These are phyloP conservation scores for Thielaviopsis populi DNA, from an alignment of 2,329 filamentous ascomycete species.

Conservation along the genomic window DNA sequence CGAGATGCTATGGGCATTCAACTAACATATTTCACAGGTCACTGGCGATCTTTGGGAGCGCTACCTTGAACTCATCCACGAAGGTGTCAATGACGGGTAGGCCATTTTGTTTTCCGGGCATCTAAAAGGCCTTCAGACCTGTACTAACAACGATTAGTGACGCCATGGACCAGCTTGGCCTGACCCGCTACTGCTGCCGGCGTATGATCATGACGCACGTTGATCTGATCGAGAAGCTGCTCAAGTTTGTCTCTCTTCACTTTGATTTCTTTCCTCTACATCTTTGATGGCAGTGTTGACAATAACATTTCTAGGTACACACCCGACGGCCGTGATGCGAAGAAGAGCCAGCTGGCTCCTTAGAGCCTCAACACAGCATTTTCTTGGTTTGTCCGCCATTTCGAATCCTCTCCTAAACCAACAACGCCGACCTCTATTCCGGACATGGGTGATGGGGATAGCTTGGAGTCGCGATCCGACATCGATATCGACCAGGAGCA, in stretches of 20 bases:
- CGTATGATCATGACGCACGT: slow-evolving; percentile 99
- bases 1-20: background rate
- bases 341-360: slow-evolving; percentile 35
- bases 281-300: slow-evolving; percentile 6
- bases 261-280: background rate
- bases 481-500: background rate
- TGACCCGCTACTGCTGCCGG: slow-evolving; percentile 94
- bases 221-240: slow-evolving; percentile 93
- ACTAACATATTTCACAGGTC: slow-evolving; percentile 47
- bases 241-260: slow-evolving; percentile 47
- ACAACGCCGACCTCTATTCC: background rate
- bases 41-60: slow-evolving; percentile 95
- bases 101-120: slow-evolving; percentile 19
- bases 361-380: slow-evolving; percentile 11
- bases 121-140: background rate
- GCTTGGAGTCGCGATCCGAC: background rate
- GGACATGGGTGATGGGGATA: too few relatives aligned
- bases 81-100: slow-evolving; percentile 60
- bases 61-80: slow-evolving; percentile 77
- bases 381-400: background rate
- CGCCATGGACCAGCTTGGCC: slow-evolving; percentile 86
- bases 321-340: slow-evolving; percentile 46
- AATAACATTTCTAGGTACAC: slow-evolving; percentile 34
- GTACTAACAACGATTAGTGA: slow-evolving; percentile 45
- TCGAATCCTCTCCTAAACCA: background rate